Base-by-base conservation (phyloP, 495 filamentous ascomycete species). In the Astrothelium macrocarpum region DNA sequence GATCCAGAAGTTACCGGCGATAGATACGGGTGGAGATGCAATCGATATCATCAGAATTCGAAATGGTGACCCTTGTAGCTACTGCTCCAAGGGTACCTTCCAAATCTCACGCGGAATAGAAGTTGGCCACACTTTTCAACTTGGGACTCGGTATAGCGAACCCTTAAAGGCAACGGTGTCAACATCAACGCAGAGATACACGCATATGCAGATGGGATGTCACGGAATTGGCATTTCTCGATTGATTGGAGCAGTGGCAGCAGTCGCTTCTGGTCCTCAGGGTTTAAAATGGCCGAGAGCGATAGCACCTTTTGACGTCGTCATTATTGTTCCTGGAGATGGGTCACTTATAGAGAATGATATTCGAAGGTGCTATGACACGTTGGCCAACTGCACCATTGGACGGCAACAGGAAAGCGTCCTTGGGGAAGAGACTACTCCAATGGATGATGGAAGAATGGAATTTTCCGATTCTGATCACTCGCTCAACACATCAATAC, bases 191-290 rank as follows among this genome's bases (percentile, higher is more conserved):
- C 68, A 59, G 56, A 68, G 23, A 49, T 73, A 72, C 31, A 79
- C 83, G 0, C 77, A 85, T 0, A 81, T 97, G 74, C 82, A 94
- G 61, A 97, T 97, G 93, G 94, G 94, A 56, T 98, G 95, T 67
- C 89, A 97, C 68, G 94, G 94, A 1, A 96, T 98, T 64, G 94
- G 94, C 0, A 82, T 98, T 26, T 96, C 92, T 1, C 87, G 94
- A 32, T 84, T 98, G 74, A 87, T 98, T 64, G 91, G 86, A 3
- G 90, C 94, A 4, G 83, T 93, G 1, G 90, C 94, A 0, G 85
- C 91, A 62, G 72, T 78, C 7, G 76, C 91, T n/a, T 79, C 84
- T 0, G 89, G 94, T 67, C 67, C 81, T 1, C 84, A 80, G 59
- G 94, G 94, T 0, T 79, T 98, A 16, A 91, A 90, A 68, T 98